Conservation (phyloP, 352 stramenopile genomes). For the Phytopythium vexans region DNA sequence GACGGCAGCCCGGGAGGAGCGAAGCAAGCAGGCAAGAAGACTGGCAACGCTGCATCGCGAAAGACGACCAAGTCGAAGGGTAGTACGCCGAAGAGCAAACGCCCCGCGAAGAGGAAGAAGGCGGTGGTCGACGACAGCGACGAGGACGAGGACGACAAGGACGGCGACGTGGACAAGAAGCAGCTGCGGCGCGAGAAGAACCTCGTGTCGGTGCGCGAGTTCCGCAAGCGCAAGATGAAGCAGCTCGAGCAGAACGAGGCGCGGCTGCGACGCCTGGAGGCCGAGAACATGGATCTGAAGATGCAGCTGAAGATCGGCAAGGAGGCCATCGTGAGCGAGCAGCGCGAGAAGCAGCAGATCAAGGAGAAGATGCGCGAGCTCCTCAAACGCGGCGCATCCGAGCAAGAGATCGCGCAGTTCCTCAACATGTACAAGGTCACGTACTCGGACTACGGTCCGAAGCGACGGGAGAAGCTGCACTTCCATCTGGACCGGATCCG, state of each 20-base stretch:
- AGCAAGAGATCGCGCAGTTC: conserved; percentile 73
- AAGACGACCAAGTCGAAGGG: conserved; percentile 2
- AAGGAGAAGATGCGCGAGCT: conserved; percentile 81
- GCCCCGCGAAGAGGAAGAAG: neutral
- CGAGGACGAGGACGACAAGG: conserved; percentile 1
- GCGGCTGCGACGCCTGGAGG: conserved; percentile 55
- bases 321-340: conserved; percentile 66
- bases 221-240: conserved; percentile 75
- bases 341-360: conserved; percentile 73
- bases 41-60: neutral
- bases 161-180: conserved; percentile 41
- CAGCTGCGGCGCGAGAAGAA: conserved; percentile 71
- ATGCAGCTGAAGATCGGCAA: conserved; percentile 83
- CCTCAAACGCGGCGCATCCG: conserved; percentile 60
- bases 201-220: conserved; percentile 67
- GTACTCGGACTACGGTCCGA: conserved; percentile 78
- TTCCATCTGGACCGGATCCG: conserved; percentile 72
- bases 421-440: conserved; percentile 83
- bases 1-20: neutral
- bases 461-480: conserved; percentile 64
- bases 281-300: conserved; percentile 77
- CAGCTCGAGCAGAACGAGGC: conserved; percentile 70
- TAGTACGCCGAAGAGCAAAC: conserved; percentile 5
- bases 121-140: neutral
- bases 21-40: neutral